A percentile compares a stretch with the other conserved stretches of the same genome.
phyloP scores from a whole-genome alignment of 768 basidiomycete species.

The Suillus ampliporus region DNA sequence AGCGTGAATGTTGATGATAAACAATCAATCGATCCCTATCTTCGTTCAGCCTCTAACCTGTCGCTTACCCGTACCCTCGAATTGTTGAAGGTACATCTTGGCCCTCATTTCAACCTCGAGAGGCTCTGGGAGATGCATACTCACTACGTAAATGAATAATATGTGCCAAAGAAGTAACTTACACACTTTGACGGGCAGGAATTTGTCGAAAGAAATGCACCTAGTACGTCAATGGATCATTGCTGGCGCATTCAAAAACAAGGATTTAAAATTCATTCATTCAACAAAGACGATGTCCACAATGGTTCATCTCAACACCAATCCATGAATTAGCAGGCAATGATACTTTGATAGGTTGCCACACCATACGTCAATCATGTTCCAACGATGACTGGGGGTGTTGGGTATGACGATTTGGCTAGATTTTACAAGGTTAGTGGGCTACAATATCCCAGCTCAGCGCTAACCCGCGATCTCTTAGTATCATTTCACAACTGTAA shows the following conservation, averaged over 20 bases:
- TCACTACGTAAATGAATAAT: constrained; percentile 40
- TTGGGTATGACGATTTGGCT: constrained; percentile 46
- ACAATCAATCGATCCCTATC: constrained; percentile 35
- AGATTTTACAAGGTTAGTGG: constrained; percentile 50
- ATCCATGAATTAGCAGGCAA: constrained; percentile 6
- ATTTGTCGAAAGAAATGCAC: constrained; percentile 45
- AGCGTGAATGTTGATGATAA: constrained; percentile 22
- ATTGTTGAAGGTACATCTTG: constrained; percentile 40
- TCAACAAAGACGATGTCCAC: constrained; percentile 47
- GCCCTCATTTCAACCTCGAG: constrained; percentile 52
- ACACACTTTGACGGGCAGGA: constrained; percentile 32
- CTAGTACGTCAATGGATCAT: constrained; percentile 33
- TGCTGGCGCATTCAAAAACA: background rate
- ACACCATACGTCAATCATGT: constrained; percentile 49
- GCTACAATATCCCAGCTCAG: background rate
- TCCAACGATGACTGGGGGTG: constrained; percentile 53
- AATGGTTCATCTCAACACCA: constrained; percentile 34
- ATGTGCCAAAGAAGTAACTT: background rate
- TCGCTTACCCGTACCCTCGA: constrained; percentile 46
- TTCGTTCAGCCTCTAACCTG: constrained; percentile 44
- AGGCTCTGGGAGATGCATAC: constrained; percentile 53
- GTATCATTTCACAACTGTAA: constrained; percentile 46
- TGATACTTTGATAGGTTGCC: constrained; percentile 34
- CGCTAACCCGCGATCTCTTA: constrained; percentile 14
- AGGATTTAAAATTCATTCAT: background rate